Evolutionary conservation across 2,329 filamentous ascomycete species (phyloP).

Genomic region (Penicillium freii): DNA sequence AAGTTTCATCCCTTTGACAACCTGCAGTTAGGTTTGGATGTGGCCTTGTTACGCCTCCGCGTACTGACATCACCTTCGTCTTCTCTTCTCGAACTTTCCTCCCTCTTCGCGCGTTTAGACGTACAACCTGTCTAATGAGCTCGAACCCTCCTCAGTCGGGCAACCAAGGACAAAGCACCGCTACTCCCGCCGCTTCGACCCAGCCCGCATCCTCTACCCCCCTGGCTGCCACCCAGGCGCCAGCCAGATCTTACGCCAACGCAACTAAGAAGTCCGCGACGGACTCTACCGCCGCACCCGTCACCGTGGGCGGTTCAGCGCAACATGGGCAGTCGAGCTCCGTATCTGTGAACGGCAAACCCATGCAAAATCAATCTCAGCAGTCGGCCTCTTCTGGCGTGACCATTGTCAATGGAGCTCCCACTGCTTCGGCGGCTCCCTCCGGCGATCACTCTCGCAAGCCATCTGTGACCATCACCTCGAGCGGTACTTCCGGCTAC

Average conservation of each 20-base stretch:
- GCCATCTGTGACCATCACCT: slow-evolving; percentile 86
- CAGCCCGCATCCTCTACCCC: slow-evolving; percentile 51
- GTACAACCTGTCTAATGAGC: slow-evolving; percentile 57
- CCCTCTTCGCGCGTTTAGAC: slow-evolving; percentile 27
- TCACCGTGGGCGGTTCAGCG: slow-evolving; percentile 53
- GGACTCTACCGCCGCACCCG: slow-evolving; percentile 51
- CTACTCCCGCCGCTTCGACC: slow-evolving; percentile 36
- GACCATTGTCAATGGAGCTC: slow-evolving; percentile 65
- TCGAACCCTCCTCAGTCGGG: slow-evolving; percentile 52
- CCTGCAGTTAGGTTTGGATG: slow-evolving; percentile 27
- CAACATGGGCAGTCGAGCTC: slow-evolving; percentile 61
- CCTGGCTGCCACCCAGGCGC: slow-evolving; percentile 51
- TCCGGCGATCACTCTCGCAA: slow-evolving; percentile 73
- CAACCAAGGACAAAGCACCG: slow-evolving; percentile 50
- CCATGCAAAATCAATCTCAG: slow-evolving; percentile 47
- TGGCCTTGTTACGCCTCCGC: slow-evolving; percentile 23
- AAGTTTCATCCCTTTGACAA: slow-evolving; percentile 11
- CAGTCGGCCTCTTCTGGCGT: slow-evolving; percentile 44
- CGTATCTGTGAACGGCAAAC: slow-evolving; percentile 80
- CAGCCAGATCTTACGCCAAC: slow-evolving; percentile 59
- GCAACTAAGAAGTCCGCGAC: slow-evolving; percentile 60
- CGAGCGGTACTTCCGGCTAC: slow-evolving; percentile 73
- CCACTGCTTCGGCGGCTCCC: slow-evolving; percentile 40
- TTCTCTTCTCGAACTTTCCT: background rate
- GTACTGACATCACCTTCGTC: slow-evolving; percentile 27